Evolutionary conservation across 2,329 filamentous ascomycete genomes (phyloP), one percentile per base, ranked within the genome.

Genomic region (Cladosporium sp.): DNA sequence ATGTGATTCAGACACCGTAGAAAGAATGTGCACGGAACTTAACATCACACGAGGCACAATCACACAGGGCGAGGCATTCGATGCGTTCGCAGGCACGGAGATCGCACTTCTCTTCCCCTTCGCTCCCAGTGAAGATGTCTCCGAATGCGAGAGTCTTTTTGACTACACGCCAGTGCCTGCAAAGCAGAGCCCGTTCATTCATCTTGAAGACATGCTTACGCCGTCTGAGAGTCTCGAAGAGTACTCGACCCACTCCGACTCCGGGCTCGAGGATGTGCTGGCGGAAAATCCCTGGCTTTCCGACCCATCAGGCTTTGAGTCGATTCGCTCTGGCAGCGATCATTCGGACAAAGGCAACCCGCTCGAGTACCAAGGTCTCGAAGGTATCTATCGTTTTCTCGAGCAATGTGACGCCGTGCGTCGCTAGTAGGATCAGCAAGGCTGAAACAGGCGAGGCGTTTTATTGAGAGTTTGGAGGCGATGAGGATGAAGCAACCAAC

Each of bases 21-120:
- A 96, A 70, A 80, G 82, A 3, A 81, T 99, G 1, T 97, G 92
- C 71, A 85, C 90, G 49, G 94, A 99, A 71, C 82, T 96, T 11
- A 89, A 88, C n/a, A 82, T 99, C 7, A 85, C 87, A 62, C 83
- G 91, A 55, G 94, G 94, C 1, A 77, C 89, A 3, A 83, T 97
- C 3, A 78, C 82, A 12, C 88, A 97, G 75, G 94, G 97, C 64
- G 80, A 82, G 34, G 86, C 88, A 17, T 96, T 96, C 66, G 84
- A 90, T 58, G 69, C 74, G 6, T 84, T 82, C 58, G 80, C 81
- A 25, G 91, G 88, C 8, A 85, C 86, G 1, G 81, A 88, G 1
- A 82, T 94, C 64, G 90, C 91, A 5, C 80, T 97, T 19, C 82
- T 86, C 43, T 97, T 96, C 67, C 93, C 93, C 0, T 96, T 91